Conservation (phyloP, 768 basidiomycete species). For the Lyophyllum shimeji region DNA sequence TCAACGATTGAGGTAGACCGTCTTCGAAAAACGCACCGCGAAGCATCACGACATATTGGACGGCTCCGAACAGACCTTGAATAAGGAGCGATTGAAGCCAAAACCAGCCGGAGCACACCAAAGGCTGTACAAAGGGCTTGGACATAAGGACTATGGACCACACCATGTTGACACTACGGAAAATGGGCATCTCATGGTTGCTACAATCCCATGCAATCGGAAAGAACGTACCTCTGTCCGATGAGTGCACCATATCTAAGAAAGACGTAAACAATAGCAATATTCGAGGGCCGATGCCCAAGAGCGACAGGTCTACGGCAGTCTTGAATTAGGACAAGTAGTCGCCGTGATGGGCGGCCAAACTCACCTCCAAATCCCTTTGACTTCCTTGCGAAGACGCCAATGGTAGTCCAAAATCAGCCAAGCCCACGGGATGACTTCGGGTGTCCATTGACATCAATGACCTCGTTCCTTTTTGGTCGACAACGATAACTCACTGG, state of each 20-base stretch:
- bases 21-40: slow-evolving; percentile 9
- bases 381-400: background rate
- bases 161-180: slow-evolving; percentile 6
- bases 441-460: background rate
- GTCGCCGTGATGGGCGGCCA: background rate
- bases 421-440: background rate
- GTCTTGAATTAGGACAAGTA: background rate
- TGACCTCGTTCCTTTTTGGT: background rate
- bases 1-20: no score
- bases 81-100: slow-evolving; percentile 11
- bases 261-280: background rate
- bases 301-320: background rate
- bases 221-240: background rate
- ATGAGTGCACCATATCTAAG: background rate
- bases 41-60: slow-evolving; percentile 16
- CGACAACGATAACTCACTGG: background rate
- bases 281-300: background rate
- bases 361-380: background rate
- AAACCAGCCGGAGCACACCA: slow-evolving; percentile 9
- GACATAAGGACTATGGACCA: slow-evolving; percentile 5
- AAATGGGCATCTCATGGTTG: background rate
- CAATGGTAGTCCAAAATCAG: background rate
- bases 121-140: background rate
- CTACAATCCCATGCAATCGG: background rate
- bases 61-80: slow-evolving; percentile 11